Percentiles rank a stretch among this genome's conserved stretches.
phyloP scores from a whole-genome alignment of 192 early-diverging fungal species.

The Linnemannia exigua region DNA sequence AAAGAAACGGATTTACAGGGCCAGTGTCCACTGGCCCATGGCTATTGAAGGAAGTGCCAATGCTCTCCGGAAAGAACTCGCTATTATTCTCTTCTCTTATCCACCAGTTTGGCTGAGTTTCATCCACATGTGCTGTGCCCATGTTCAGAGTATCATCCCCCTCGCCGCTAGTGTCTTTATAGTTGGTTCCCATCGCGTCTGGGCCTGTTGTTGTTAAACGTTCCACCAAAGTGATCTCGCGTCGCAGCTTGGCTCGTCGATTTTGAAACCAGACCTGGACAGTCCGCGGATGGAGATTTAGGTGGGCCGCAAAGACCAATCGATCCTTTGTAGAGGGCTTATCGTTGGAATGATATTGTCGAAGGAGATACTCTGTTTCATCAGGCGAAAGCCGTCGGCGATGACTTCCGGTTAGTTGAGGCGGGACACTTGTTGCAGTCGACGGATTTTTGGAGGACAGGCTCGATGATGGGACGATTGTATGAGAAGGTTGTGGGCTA shows the following conservation, averaged over 20 bases:
- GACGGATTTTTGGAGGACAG: background rate
- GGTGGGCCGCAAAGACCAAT: conserved; percentile 69
- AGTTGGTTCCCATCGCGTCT: too few species aligned
- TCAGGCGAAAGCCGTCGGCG: conserved; percentile 78
- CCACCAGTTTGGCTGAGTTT: background rate
- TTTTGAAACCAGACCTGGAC: conserved; percentile 94
- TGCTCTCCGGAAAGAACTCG: background rate
- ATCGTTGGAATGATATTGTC: conserved; percentile 69
- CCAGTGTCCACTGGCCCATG: background rate
- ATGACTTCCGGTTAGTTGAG: conserved; percentile 8
- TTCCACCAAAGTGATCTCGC: conserved; percentile 53
- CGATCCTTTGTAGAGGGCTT: conserved; percentile 79
- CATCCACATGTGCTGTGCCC: background rate
- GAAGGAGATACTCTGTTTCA: conserved; percentile 73
- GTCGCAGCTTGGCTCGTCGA: conserved; percentile 88
- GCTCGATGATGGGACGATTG: background rate
- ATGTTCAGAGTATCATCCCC: background rate
- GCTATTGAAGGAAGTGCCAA: background rate
- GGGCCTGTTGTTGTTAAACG: background rate
- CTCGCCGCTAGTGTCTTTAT: background rate
- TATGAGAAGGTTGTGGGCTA: background rate
- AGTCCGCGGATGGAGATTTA: conserved; percentile 78
- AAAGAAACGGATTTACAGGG: background rate
- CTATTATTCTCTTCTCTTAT: background rate
- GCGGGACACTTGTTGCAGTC: background rate